Conservation (phyloP, 495 filamentous ascomycete genomes). For the Neurospora africana region DNA sequence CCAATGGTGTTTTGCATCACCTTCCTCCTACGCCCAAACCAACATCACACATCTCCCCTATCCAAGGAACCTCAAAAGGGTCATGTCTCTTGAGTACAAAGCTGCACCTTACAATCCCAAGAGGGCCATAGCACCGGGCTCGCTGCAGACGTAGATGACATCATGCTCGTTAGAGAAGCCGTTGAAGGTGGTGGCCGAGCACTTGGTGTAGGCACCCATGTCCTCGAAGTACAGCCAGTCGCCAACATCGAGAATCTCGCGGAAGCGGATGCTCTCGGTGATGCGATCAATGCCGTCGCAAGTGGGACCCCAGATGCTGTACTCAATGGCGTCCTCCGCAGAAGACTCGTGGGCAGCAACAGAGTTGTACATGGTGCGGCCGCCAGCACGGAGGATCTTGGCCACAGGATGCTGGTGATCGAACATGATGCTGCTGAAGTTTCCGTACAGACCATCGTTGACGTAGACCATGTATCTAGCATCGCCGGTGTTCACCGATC, state of each 20-base stretch:
- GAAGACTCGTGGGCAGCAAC: constrained; percentile 25
- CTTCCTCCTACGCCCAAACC: not conserved
- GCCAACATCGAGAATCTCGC: constrained; percentile 67
- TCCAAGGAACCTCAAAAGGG: not conserved
- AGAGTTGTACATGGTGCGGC: constrained; percentile 40
- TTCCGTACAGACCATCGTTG: constrained; percentile 95
- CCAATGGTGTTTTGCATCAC: not conserved
- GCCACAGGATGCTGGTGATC: constrained; percentile 90
- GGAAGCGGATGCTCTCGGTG: constrained; percentile 60
- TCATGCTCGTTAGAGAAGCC: constrained; percentile 91
- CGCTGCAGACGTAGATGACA: constrained; percentile 87
- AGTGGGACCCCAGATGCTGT: constrained; percentile 97
- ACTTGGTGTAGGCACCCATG: constrained; percentile 98
- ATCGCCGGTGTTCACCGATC: constrained; percentile 28
- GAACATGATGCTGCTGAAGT: constrained; percentile 98
- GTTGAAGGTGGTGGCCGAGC: constrained; percentile 95
- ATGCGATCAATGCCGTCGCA: constrained; percentile 97
- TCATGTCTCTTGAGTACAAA: not conserved
- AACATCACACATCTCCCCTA: not conserved
- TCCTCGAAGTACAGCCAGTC: constrained; percentile 98
- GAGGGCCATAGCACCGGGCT: constrained; percentile 73
- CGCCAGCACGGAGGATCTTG: constrained; percentile 58
- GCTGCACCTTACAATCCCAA: constrained; percentile 30
- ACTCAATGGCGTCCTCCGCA: constrained; percentile 40
- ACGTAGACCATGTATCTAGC: constrained; percentile 89